These are phyloP conservation scores for Solanum pimpinellifolium DNA, from an alignment of 257 asterid genomes.

Conservation along the genomic window DNA sequence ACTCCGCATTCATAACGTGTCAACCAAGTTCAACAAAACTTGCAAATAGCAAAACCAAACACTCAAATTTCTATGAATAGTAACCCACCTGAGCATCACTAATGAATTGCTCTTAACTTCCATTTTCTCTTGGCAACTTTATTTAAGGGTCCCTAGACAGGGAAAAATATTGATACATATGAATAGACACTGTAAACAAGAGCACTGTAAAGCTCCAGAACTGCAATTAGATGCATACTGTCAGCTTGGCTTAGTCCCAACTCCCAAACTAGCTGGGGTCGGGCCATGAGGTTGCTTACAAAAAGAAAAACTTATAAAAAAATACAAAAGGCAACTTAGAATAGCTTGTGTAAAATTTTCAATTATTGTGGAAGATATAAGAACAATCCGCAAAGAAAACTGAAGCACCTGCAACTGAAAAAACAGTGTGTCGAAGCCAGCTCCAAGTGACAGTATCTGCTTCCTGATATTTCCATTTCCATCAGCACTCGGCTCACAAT, in stretches of 20 bases:
- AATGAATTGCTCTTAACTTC: background rate
- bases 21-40: background rate
- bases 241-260: background rate
- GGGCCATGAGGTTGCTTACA: background rate
- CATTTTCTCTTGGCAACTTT: background rate
- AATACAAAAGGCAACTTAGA: background rate
- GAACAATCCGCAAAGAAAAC: constrained; percentile 10
- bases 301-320: background rate
- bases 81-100: background rate
- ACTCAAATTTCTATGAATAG: background rate
- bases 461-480: constrained; percentile 38
- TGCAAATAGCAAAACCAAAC: background rate
- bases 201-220: background rate
- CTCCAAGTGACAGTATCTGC: constrained; percentile 89
- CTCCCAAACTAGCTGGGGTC: background rate
- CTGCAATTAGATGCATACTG: background rate
- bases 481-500: constrained; percentile 24
- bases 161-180: background rate
- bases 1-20: background rate
- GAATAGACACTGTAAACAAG: background rate
- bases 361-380: background rate
- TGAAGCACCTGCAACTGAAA: constrained; percentile 82
- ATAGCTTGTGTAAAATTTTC: background rate
- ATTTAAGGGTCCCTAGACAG: background rate
- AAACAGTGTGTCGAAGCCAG: constrained; percentile 92